Evolutionary conservation across 306 rosid genomes (phyloP), one percentile per base, ranked within the genome.

Genomic region (Cucumis sativus): DNA sequence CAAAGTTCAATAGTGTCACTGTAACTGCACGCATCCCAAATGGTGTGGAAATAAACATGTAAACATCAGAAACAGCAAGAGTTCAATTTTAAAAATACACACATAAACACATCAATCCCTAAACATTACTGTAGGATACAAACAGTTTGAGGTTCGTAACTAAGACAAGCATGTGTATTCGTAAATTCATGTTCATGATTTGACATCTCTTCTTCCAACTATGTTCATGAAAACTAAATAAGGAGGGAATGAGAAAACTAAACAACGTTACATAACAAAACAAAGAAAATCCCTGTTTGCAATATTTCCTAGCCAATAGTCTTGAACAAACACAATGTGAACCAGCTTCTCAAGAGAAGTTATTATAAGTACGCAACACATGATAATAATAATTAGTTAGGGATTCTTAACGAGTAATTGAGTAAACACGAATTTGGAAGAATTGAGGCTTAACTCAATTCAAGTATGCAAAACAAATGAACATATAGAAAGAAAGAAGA

Each of bases 1-100:
- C 80, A 78, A 96, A 96, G 77, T 91, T 96, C 79, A 89, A 77
- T 72, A 96, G 90, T 51, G 98, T 96, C 28, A 81, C 84, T 13
- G 96, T 89, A 79, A 96, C 99, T 96, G 97, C 3, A 4, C 37
- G 3, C 88, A 89, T 41, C 76, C 77, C 82, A 63, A 68, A 77
- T 37, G 56, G 39, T 40, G 56, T 23, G 41, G 37, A 58, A 56
- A 20, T 20, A 57, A 25, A 20, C 56, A 47, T 58, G 56, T 17
- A 25, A 13, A 40, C 41, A 59, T 41, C 54, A 55, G 7, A 41
- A 25, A 67, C 75, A 72, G 20, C 43, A 16, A 72, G 47, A 72
- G 10, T 3, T 33, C 37, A 33, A 8, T 43, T 8, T 43, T 25
- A 47, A 71, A 33, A 33, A 28, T 3, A 28, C 37, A 33, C 37